These are phyloP conservation scores for Sporothrix sp. DNA, from an alignment of 2,329 filamentous ascomycete genomes.

Conservation along the genomic window DNA sequence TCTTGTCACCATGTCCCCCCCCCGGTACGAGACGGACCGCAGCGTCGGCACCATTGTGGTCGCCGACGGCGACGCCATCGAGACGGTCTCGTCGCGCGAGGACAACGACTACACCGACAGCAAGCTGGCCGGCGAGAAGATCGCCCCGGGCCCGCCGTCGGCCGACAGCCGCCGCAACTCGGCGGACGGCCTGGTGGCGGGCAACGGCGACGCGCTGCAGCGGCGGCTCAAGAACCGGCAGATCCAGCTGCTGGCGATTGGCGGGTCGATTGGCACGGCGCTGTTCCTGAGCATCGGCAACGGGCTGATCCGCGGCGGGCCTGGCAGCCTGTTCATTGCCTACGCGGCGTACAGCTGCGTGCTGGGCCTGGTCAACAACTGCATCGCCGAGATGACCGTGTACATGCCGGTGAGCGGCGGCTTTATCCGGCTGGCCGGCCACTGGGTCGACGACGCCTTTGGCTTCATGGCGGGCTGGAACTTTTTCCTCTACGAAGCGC, in stretches of 20 bases:
- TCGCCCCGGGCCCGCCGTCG: background rate
- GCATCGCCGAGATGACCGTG: slow-evolving; percentile 54
- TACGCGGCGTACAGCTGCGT: slow-evolving; percentile 47
- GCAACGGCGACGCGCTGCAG: slow-evolving; percentile 30
- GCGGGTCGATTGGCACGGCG: slow-evolving; percentile 47
- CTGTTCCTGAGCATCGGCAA: slow-evolving; percentile 53
- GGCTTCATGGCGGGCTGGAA: slow-evolving; percentile 45
- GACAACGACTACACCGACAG: background rate
- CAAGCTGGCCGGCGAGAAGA: slow-evolving; percentile 1
- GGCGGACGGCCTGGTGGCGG: slow-evolving; percentile 18
- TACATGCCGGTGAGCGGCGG: slow-evolving; percentile 54
- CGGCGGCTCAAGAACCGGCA: slow-evolving; percentile 44
- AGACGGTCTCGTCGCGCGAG: background rate
- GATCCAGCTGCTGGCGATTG: slow-evolving; percentile 50
- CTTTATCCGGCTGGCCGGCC: slow-evolving; percentile 54
- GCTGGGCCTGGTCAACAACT: slow-evolving; percentile 54
- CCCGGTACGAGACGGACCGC: background rate
- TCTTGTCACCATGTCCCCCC: too few relatives aligned
- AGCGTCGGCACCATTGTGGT: background rate
- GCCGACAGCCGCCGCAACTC: background rate
- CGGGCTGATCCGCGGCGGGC: slow-evolving; percentile 28
- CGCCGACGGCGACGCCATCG: background rate
- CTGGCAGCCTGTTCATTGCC: slow-evolving; percentile 41
- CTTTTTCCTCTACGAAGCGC: slow-evolving; percentile 34
- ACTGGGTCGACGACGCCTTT: slow-evolving; percentile 56